phyloP scores from a whole-genome alignment of 2,329 filamentous ascomycete species.

The Pyricularia sp. region DNA sequence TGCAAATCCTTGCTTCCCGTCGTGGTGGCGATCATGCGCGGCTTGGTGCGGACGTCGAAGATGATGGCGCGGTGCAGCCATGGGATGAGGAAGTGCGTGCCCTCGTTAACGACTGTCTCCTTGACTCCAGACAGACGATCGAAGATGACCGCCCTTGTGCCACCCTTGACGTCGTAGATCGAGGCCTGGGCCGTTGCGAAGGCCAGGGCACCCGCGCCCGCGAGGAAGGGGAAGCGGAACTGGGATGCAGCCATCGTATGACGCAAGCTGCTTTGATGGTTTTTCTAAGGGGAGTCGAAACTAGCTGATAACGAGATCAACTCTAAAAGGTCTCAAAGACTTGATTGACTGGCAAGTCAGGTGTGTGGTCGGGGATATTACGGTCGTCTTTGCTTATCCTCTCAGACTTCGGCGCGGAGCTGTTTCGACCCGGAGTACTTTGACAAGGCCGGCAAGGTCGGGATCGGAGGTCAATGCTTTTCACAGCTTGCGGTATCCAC shows the following conservation, averaged over 20 bases:
- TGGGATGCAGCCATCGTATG: not conserved
- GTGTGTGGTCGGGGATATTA: not conserved
- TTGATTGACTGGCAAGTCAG: no score
- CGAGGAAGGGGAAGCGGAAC: not conserved
- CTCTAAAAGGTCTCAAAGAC: not conserved
- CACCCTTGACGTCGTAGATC: slow-evolving; percentile 95
- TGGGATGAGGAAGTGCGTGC: slow-evolving; percentile 90
- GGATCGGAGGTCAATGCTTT: not conserved
- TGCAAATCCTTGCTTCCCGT: slow-evolving; percentile 98
- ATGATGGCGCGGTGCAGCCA: slow-evolving; percentile 93
- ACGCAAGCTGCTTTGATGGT: not conserved
- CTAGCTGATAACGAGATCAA: not conserved
- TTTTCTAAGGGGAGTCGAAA: not conserved
- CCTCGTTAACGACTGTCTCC: slow-evolving; percentile 86
- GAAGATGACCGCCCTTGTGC: slow-evolving; percentile 94
- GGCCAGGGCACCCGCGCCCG: slow-evolving; percentile 36
- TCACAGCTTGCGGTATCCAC: not conserved
- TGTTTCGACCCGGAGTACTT: not conserved
- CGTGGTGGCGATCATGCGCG: slow-evolving; percentile 92
- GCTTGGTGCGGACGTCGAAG: slow-evolving; percentile 96
- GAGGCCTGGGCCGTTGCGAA: slow-evolving; percentile 63
- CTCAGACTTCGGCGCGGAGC: not conserved
- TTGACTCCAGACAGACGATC: slow-evolving; percentile 88
- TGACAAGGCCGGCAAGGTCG: not conserved
- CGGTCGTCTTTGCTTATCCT: not conserved